Percentiles rank a stretch among this genome's conserved stretches.
phyloP scores from a whole-genome alignment of 2,329 filamentous ascomycete genomes.

The Magnaporthiopsis incrustans region DNA sequence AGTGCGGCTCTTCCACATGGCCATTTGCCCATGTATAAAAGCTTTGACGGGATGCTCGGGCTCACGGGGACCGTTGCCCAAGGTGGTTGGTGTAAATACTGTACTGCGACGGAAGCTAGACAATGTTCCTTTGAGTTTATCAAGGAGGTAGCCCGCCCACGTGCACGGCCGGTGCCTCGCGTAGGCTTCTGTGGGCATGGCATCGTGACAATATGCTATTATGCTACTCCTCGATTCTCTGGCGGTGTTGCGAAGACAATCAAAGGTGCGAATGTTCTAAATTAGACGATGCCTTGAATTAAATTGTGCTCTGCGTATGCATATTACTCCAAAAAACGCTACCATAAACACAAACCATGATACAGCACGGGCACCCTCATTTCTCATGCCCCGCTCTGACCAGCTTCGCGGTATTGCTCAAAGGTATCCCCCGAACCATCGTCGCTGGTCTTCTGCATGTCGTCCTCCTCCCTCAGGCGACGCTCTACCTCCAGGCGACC shows the following conservation, averaged over 20 bases:
- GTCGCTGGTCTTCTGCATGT: conserved; percentile 11
- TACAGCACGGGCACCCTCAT: background rate
- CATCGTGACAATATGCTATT: too few species aligned
- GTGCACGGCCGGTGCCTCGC: too few species aligned
- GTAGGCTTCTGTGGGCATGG: too few species aligned
- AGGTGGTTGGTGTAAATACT: conserved; percentile 22
- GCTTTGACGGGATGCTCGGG: conserved; percentile 8
- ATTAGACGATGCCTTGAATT: background rate
- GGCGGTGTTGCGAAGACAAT: too few species aligned
- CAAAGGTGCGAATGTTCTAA: too few species aligned
- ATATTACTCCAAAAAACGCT: background rate
- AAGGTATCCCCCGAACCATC: conserved; percentile 22
- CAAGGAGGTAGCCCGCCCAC: too few species aligned
- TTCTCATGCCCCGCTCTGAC: conserved; percentile 36
- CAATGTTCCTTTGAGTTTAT: conserved; percentile 14
- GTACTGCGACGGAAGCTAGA: conserved; percentile 22
- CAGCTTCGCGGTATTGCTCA: conserved; percentile 37
- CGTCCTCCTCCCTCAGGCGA: conserved; percentile 56
- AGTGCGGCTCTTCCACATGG: conserved; percentile 11
- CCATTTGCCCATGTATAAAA: conserved; percentile 12
- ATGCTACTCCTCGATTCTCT: too few species aligned
- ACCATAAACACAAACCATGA: background rate
- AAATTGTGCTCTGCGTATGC: background rate
- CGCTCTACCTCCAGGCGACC: conserved; percentile 62
- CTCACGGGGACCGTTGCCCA: conserved; percentile 7